phyloP scores from a whole-genome alignment of 2,329 filamentous ascomycete genomes.

The Scopulariopsis brevicaulis region DNA sequence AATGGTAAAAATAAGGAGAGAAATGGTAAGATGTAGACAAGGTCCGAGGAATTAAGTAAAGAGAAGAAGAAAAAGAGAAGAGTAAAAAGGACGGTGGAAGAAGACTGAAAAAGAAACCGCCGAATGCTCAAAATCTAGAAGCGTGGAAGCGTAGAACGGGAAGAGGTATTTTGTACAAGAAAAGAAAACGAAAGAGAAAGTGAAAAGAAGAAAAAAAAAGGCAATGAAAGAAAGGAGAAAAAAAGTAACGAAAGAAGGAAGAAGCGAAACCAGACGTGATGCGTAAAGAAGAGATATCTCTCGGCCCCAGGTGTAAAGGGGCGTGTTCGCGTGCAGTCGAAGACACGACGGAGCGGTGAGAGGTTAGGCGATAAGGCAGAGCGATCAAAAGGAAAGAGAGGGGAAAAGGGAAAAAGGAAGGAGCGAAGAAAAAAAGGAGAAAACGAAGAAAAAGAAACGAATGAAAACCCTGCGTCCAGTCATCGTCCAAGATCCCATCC shows the following conservation, averaged over 20 bases:
- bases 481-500: too few relatives aligned
- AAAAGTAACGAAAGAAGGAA: background rate
- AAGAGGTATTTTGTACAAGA: background rate
- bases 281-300: too few relatives aligned
- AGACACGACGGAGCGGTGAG: background rate
- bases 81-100: background rate
- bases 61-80: background rate
- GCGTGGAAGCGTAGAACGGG: background rate
- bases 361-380: background rate
- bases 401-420: background rate
- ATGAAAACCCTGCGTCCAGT: too few relatives aligned
- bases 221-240: background rate
- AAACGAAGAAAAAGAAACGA: conserved; percentile 6
- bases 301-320: too few relatives aligned
- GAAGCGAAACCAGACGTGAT: background rate
- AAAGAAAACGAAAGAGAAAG: background rate
- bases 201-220: background rate
- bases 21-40: background rate
- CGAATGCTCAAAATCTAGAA: background rate
- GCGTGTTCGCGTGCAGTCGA: too few relatives aligned
- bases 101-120: background rate
- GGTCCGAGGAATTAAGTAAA: background rate
- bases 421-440: background rate
- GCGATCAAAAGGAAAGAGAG: background rate
- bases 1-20: background rate